A percentile compares a stretch with the other conserved stretches of the same genome.
phyloP scores from a whole-genome alignment of 805 yeast genomes.

The Blastobotrys parvus region DNA sequence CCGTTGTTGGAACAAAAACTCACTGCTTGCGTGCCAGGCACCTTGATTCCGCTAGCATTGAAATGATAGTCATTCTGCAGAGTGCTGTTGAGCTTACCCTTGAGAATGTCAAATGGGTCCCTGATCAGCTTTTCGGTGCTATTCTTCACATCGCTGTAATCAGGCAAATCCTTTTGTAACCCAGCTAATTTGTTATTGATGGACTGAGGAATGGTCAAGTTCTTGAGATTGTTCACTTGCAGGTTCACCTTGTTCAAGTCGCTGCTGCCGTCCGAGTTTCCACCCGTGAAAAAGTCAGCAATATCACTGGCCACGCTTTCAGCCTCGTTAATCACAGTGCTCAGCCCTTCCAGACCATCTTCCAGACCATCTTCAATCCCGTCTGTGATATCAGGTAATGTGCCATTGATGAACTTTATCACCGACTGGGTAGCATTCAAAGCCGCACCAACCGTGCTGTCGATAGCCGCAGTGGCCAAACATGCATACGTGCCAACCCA shows the following conservation, averaged over 20 bases:
- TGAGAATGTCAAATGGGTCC: slow-evolving; percentile 49
- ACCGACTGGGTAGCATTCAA: slow-evolving; percentile 62
- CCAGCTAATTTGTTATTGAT: slow-evolving; percentile 50
- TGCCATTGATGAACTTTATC: slow-evolving; percentile 51
- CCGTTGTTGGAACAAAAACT: background rate
- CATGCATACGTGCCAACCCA: slow-evolving; percentile 85
- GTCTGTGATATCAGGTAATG: slow-evolving; percentile 44
- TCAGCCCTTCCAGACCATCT: slow-evolving; percentile 55
- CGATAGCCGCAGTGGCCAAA: slow-evolving; percentile 62
- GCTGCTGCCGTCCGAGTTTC: slow-evolving; percentile 28
- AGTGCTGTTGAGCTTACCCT: slow-evolving; percentile 12
- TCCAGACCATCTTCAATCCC: slow-evolving; percentile 64
- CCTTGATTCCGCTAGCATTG: background rate
- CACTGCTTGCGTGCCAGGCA: background rate
- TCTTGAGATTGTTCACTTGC: slow-evolving; percentile 45
- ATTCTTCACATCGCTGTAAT: slow-evolving; percentile 55
- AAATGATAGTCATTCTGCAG: background rate
- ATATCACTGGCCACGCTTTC: slow-evolving; percentile 44
- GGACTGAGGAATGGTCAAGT: slow-evolving; percentile 56
- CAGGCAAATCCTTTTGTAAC: slow-evolving; percentile 49
- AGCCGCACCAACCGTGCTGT: slow-evolving; percentile 65
- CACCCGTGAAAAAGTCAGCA: slow-evolving; percentile 47
- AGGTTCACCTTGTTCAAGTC: slow-evolving; percentile 45
- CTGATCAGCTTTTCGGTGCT: slow-evolving; percentile 46
- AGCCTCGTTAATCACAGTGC: slow-evolving; percentile 48